Evolutionary conservation across 345 rosid genomes (phyloP).

Genomic region (Salix udensis): DNA sequence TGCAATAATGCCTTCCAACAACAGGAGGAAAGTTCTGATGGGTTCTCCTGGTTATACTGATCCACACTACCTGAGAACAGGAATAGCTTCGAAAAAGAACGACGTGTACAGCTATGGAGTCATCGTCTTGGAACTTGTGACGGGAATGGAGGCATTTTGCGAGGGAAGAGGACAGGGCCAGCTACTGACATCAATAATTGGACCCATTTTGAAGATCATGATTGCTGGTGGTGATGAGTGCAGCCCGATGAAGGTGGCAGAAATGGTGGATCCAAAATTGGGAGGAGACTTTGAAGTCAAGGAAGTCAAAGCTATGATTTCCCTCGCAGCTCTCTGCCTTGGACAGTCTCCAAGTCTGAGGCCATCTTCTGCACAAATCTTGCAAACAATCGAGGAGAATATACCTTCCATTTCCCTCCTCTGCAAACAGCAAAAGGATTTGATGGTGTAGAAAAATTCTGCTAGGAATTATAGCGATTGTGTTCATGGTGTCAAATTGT

Average conservation of each 20-base stretch:
- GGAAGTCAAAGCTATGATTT: conserved; percentile 54
- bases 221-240: conserved; percentile 6
- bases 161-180: conserved; percentile 55
- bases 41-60: conserved; percentile 92
- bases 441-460: background rate
- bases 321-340: conserved; percentile 49
- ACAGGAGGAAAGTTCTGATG: conserved; percentile 49
- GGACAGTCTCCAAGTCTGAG: conserved; percentile 46
- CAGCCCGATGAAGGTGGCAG: conserved; percentile 23
- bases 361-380: conserved; percentile 57
- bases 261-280: conserved; percentile 59
- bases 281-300: conserved; percentile 40
- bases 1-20: conserved; percentile 37
- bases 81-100: conserved; percentile 76
- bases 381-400: conserved; percentile 33
- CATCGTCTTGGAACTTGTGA: conserved; percentile 60
- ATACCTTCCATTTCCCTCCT: conserved; percentile 36
- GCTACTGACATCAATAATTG: conserved; percentile 42
- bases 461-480: background rate
- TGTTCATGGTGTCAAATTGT: background rate
- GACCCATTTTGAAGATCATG: conserved; percentile 26
- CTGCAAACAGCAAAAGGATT: conserved; percentile 7
- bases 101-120: conserved; percentile 86
- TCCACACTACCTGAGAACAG: conserved; percentile 77
- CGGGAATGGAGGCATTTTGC: conserved; percentile 71